Base-by-base conservation (phyloP, 1,284 basidiomycete genomes). In the Ustilago bromivora region DNA sequence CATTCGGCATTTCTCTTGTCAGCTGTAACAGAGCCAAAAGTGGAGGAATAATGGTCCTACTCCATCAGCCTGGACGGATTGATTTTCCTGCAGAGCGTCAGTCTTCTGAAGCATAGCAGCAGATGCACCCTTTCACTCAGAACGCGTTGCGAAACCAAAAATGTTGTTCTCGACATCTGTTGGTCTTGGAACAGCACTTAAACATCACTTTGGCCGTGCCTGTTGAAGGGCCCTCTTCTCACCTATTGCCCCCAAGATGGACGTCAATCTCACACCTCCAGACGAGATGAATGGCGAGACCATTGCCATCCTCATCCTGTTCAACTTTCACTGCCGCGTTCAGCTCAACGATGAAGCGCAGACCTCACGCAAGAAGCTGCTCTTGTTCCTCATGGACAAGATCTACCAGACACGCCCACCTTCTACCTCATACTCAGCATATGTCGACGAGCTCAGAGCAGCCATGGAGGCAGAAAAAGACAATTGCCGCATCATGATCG, bases 321-420 rank as follows among this genome's bases (percentile, higher is more conserved):
- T 78, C 60, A 74, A 75, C 68, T 75, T 78, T 38, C 76, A 78
- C 43, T 78, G 76, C 43, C 61, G 71, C 10, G 52, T 78, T 11
- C 64, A 69, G 52, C 76, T 75, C 35, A 63, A 61, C 31, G 76
- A 75, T 12, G 63, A 74, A 31, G 71, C 71, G 10, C 68, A 66
- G 9, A 35, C 55, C 7, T 65, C 63, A 4, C 76, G 71, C 32
- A 71, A 74, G 52, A 62, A 40, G 40, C 55, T 78, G 46, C 58
- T 78, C 10, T 41, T 78, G 4, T 74, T 74, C 36, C 43, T 77
- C n/a, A 77, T 66, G 71, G 64, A 77, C 59, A 73, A 73, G 56
- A 56, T 77, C n/a, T 77, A 77, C n/a, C 67, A 71, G 38, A 67
- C 64, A 11, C 41, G 34, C 8, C 38, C 59, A n/a, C 69, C 62